A percentile compares a stretch with the other conserved stretches of the same genome.
phyloP scores from a whole-genome alignment of 805 yeast species.

The Metschnikowia henanensis region DNA sequence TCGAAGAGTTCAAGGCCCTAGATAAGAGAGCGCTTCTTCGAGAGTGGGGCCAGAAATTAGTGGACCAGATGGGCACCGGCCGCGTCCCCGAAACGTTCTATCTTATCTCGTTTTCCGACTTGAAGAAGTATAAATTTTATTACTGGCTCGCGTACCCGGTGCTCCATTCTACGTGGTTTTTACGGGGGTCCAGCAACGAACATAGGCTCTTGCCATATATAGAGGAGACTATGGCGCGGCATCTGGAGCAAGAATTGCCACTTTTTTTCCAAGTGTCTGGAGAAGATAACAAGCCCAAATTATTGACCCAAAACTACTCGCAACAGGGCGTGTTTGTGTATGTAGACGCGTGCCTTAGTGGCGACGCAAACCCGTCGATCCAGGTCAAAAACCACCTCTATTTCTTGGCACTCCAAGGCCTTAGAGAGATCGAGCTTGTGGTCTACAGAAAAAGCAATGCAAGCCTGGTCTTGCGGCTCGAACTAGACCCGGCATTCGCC shows the following conservation, averaged over 20 bases:
- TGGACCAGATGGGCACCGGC: slow-evolving; percentile 12
- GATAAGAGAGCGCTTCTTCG: slow-evolving; percentile 64
- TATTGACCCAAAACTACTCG: neutral
- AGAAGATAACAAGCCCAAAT: too few species aligned
- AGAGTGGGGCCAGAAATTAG: slow-evolving; percentile 31
- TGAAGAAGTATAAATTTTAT: slow-evolving; percentile 82
- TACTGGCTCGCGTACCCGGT: slow-evolving; percentile 91
- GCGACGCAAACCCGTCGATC: slow-evolving; percentile 43
- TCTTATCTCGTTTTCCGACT: slow-evolving; percentile 73
- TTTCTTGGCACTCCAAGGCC: slow-evolving; percentile 35
- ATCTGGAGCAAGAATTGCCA: neutral
- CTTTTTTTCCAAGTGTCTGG: slow-evolving; percentile 2
- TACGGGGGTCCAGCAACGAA: slow-evolving; percentile 9
- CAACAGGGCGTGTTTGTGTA: slow-evolving; percentile 26
- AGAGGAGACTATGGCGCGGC: too few species aligned
- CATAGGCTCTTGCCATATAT: slow-evolving; percentile 7
- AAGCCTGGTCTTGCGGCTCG: slow-evolving; percentile 20
- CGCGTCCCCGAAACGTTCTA: slow-evolving; percentile 36
- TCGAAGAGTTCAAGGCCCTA: slow-evolving; percentile 75
- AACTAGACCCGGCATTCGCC: slow-evolving; percentile 13
- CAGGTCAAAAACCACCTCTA: slow-evolving; percentile 60
- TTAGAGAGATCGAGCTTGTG: slow-evolving; percentile 20
- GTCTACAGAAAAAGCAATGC: slow-evolving; percentile 24
- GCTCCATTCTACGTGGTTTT: slow-evolving; percentile 52
- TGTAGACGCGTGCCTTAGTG: slow-evolving; percentile 32